Conservation (phyloP, 176 grass and related monocot genomes). For the Bolboschoenus planiculmis region DNA sequence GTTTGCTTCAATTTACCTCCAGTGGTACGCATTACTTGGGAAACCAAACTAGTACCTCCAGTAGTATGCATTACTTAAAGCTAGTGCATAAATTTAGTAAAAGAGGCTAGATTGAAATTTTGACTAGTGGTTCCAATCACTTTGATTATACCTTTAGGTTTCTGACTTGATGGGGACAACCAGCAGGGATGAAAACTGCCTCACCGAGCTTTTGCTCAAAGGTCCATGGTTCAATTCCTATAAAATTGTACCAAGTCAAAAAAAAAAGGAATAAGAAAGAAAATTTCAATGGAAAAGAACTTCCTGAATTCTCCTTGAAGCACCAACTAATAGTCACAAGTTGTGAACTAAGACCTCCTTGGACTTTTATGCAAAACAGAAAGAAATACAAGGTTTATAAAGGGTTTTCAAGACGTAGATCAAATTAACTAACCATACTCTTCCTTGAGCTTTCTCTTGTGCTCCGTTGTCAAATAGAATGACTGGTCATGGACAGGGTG, state of each 20-base stretch:
- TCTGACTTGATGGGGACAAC: constrained; percentile 84
- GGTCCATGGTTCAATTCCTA: constrained; percentile 85
- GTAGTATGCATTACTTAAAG: too few relatives aligned
- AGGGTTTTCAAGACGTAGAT: not conserved
- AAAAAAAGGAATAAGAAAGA: not conserved
- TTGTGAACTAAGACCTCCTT: not conserved
- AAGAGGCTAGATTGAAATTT: not conserved
- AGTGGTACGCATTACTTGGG: too few relatives aligned
- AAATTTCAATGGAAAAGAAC: not conserved
- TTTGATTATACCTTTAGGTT: constrained; percentile 63
- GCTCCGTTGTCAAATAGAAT: constrained; percentile 67
- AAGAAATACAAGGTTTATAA: not conserved
- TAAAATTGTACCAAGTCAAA: constrained; percentile 8
- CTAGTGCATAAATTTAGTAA: not conserved
- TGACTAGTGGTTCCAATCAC: not conserved
- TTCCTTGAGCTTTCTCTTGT: constrained; percentile 75
- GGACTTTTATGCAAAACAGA: not conserved
- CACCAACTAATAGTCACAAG: not conserved
- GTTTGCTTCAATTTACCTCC: not conserved
- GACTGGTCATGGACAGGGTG: constrained; percentile 68
- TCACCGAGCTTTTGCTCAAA: constrained; percentile 87
- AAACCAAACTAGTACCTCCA: not conserved
- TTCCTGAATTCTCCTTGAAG: not conserved
- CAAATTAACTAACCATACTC: constrained; percentile 50
- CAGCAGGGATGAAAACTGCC: constrained; percentile 73